These are phyloP conservation scores for Choanephora cucurbitarum DNA, from an alignment of 371 early-diverging fungal genomes.

Conservation along the genomic window DNA sequence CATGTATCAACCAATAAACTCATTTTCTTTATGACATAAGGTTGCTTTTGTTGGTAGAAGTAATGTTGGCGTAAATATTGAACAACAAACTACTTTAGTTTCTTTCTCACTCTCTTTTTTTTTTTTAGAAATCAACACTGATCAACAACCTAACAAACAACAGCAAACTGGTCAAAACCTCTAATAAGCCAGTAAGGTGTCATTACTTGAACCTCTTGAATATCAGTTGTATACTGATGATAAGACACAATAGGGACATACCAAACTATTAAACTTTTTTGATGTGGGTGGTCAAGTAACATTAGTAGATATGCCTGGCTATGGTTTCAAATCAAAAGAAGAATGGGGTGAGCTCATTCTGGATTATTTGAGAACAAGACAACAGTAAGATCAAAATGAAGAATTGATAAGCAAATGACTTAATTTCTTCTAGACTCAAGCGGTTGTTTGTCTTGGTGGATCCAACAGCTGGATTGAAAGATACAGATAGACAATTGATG, in stretches of 20 bases:
- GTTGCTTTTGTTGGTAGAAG: constrained; percentile 79
- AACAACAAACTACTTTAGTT: too few relatives aligned
- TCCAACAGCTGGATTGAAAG: constrained; percentile 69
- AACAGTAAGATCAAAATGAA: too few relatives aligned
- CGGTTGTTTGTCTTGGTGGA: constrained; percentile 70
- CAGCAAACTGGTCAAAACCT: constrained; percentile 68
- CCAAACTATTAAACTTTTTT: constrained; percentile 72
- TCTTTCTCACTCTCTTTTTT: too few relatives aligned
- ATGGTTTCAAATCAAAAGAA: constrained; percentile 70
- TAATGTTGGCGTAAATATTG: constrained; percentile 65
- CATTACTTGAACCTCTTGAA: background rate
- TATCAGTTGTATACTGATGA: too few relatives aligned
- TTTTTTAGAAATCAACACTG: constrained; percentile 65
- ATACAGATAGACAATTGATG: constrained; percentile 63
- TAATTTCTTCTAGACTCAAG: constrained; percentile 45
- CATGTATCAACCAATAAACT: too few relatives aligned
- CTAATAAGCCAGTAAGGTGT: constrained; percentile 66
- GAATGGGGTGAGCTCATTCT: constrained; percentile 77
- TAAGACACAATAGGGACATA: constrained; percentile 81
- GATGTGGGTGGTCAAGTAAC: constrained; percentile 56
- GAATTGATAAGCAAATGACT: constrained; percentile 7
- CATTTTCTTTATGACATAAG: too few relatives aligned
- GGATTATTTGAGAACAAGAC: constrained; percentile 58
- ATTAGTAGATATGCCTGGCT: constrained; percentile 85
- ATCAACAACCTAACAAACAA: constrained; percentile 68